Evolutionary conservation across 2,329 filamentous ascomycete genomes (phyloP), one percentile per base, ranked within the genome.

Genomic region (Trichoderma sp.): DNA sequence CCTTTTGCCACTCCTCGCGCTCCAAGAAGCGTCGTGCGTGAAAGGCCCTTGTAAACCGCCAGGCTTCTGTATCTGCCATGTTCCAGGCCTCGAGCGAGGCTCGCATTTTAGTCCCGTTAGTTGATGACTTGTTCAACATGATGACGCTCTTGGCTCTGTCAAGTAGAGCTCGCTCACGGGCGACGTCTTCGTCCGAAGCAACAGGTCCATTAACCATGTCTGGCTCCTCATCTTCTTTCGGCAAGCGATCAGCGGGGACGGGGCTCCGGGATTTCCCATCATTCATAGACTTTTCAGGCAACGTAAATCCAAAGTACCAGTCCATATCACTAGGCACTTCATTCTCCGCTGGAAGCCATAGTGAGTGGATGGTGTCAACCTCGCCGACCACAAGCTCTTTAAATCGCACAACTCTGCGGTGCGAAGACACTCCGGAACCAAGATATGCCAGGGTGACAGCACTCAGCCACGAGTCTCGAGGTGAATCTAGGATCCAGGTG

Each of bases 241-340:
- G 68, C 25, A 71, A 60, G n/a, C 73, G 73, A 45, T 72, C 70
- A 4, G 71, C 73, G 8, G 73, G 73, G 17, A 74, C 71, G 12
- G 75, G 74, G 22, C 72, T 72, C 19, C 58, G 34, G 9, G 73
- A 73, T 34, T 71, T 70, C 27, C 74, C 70, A 56, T 83, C 81
- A 48, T 84, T 78, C 4, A 85, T 82, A 12, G 81, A 80, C 22
- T 82, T 79, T 56, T 84, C 83, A 2, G 94, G 92, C 10, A 97
- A 84, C 15, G 84, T 82, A 78, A 98, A 98, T 64, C 94, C 95
- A 76, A 98, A 92, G 72, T 90, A 86, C 93, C 93, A 98, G 75
- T 94, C 90, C 2, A 97, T 82, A 71, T 95, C 91, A n/a, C 85
- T 78, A 3, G 90, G 88, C 8, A 90, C 80, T 17, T 81, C 80